phyloP scores from a whole-genome alignment of 2,329 filamentous ascomycete species.

The Clarireedia sp. region DNA sequence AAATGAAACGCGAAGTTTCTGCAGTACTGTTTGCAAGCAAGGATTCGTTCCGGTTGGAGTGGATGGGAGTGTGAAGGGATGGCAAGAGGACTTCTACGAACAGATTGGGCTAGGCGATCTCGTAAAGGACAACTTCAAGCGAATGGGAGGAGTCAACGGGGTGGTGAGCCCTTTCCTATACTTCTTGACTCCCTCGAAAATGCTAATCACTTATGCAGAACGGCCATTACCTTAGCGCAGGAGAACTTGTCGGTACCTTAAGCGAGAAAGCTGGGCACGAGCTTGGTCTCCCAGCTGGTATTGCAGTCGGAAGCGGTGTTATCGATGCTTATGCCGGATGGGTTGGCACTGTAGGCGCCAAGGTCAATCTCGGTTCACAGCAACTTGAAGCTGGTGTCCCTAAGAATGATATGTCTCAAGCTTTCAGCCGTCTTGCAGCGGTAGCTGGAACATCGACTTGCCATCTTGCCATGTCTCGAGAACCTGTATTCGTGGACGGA shows the following conservation, averaged over 20 bases:
- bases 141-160: conserved; percentile 89
- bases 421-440: conserved; percentile 84
- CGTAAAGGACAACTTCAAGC: conserved; percentile 77
- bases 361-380: conserved; percentile 66
- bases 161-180: conserved; percentile 64
- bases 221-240: conserved; percentile 82
- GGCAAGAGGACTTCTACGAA: conserved; percentile 90
- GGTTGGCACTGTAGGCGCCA: conserved; percentile 98
- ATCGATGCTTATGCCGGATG: conserved; percentile 98
- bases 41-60: conserved; percentile 95
- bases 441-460: conserved; percentile 97
- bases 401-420: conserved; percentile 82
- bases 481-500: conserved; percentile 87
- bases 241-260: conserved; percentile 79
- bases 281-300: conserved; percentile 76
- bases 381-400: conserved; percentile 59
- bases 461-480: conserved; percentile 89
- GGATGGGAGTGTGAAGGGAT: conserved; percentile 93
- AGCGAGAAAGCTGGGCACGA: conserved; percentile 76
- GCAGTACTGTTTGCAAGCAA: conserved; percentile 95
- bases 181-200: conserved; percentile 14
- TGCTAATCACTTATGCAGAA: conserved; percentile 50
- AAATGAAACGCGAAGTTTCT: conserved; percentile 85
- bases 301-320: conserved; percentile 90
- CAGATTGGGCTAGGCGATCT: conserved; percentile 83